A percentile compares a stretch with the other conserved stretches of the same genome.
phyloP scores from a whole-genome alignment of 2,329 filamentous ascomycete species.

The Exophiala alcalophila region DNA sequence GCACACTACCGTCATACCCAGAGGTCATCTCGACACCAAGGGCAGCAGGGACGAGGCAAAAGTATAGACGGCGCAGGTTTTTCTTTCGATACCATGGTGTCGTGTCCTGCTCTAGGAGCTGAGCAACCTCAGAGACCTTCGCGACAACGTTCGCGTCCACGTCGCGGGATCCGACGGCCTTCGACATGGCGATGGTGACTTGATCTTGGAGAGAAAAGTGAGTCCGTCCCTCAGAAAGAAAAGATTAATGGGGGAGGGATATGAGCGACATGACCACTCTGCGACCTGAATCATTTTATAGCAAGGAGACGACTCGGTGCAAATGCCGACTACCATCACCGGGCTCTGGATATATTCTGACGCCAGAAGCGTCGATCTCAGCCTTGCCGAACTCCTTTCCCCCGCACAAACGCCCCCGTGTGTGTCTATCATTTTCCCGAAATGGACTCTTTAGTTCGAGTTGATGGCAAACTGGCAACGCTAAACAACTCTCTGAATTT shows the following conservation, averaged over 20 bases:
- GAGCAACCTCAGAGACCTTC: constrained; percentile 19
- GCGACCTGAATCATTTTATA: background rate
- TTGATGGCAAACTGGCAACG: background rate
- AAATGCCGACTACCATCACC: too few species aligned
- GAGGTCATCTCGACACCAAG: constrained; percentile 62
- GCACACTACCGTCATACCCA: constrained; percentile 26
- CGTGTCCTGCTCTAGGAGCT: constrained; percentile 34
- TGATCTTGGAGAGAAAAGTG: too few species aligned
- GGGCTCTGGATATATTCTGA: too few species aligned
- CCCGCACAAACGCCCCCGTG: constrained; percentile 4
- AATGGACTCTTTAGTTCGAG: constrained; percentile 1
- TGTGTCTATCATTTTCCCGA: too few species aligned
- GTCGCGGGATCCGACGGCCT: constrained; percentile 17
- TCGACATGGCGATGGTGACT: constrained; percentile 14
- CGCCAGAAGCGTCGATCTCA: constrained; percentile 1
- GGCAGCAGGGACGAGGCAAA: constrained; percentile 58
- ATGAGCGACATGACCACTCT: background rate
- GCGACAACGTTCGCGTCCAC: constrained; percentile 21
- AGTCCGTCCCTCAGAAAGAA: too few species aligned
- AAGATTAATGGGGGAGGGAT: too few species aligned
- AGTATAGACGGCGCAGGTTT: constrained; percentile 56
- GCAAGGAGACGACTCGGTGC: background rate
- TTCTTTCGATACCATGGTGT: constrained; percentile 57
- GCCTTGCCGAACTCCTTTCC: constrained; percentile 5
- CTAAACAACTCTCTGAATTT: constrained; percentile 17